Percentiles rank a stretch among this genome's conserved stretches.
These are phyloP conservation scores for Albophoma yamanashiensis DNA, from an alignment of 2,329 filamentous ascomycete species.

Conservation along the genomic window DNA sequence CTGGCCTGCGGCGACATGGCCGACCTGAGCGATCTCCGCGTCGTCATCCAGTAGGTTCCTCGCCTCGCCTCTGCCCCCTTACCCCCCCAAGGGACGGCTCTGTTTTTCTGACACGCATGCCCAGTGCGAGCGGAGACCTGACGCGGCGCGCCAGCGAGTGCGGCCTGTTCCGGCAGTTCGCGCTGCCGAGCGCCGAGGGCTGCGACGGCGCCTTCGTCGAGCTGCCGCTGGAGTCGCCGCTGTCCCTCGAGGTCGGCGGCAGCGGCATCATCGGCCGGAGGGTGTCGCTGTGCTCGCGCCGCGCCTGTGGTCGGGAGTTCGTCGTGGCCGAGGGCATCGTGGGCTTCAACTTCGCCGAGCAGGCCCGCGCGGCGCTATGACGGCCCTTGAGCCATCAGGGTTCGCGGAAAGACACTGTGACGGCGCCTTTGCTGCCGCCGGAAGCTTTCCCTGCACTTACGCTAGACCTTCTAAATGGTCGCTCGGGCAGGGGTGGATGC, in stretches of 20 bases:
- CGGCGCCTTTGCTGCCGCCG: not conserved
- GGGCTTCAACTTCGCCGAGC: constrained; percentile 30
- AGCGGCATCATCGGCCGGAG: constrained; percentile 37
- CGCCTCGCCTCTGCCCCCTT: not conserved
- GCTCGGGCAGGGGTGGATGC: not conserved
- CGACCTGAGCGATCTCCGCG: constrained; percentile 15
- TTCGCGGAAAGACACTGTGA: not conserved
- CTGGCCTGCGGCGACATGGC: constrained; percentile 6
- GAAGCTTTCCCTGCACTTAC: not conserved
- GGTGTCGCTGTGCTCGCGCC: constrained; percentile 27
- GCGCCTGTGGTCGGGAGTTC: constrained; percentile 11
- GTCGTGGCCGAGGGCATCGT: constrained; percentile 38
- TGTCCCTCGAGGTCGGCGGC: constrained; percentile 32
- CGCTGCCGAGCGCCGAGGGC: constrained; percentile 11
- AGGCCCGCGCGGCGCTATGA: not conserved
- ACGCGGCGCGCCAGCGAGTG: constrained; percentile 28
- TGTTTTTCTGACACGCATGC: not conserved
- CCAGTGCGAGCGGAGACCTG: constrained; percentile 28
- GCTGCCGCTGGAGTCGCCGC: constrained; percentile 22
- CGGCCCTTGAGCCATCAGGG: not conserved
- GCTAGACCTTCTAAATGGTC: not conserved
- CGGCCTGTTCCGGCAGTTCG: constrained; percentile 29
- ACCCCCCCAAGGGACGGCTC: not conserved
- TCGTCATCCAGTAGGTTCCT: constrained; percentile 34
- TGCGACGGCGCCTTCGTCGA: constrained; percentile 16